Conservation (phyloP, 2,329 filamentous ascomycete genomes). For the Fusarium albosuccineum region DNA sequence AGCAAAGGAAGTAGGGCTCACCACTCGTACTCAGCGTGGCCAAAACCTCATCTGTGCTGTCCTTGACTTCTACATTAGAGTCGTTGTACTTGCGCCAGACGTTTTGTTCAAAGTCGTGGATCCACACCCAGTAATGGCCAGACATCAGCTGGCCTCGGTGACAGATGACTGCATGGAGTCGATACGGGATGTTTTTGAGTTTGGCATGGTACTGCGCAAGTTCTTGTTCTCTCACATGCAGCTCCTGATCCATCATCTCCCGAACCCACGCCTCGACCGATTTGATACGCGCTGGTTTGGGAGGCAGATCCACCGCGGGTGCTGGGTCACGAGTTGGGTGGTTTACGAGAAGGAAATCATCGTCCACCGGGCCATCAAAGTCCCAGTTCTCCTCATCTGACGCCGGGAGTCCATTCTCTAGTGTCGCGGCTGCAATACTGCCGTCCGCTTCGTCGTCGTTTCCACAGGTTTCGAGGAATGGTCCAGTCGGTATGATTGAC, state of each 20-base stretch:
- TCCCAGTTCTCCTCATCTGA: slow-evolving; percentile 50
- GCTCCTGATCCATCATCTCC: slow-evolving; percentile 62
- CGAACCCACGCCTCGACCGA: slow-evolving; percentile 48
- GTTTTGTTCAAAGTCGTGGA: slow-evolving; percentile 85
- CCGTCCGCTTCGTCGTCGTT: neutral
- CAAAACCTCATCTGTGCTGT: slow-evolving; percentile 77
- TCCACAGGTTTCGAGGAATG: slow-evolving; percentile 46
- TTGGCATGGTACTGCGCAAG: slow-evolving; percentile 56
- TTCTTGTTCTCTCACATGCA: slow-evolving; percentile 45
- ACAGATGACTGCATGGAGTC: slow-evolving; percentile 92
- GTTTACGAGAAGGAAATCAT: slow-evolving; percentile 51
- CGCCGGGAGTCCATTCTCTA: slow-evolving; percentile 5
- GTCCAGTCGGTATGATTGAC: slow-evolving; percentile 42
- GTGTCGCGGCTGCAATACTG: neutral
- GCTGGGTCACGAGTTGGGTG: slow-evolving; percentile 18
- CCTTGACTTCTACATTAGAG: slow-evolving; percentile 77
- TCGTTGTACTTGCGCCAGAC: slow-evolving; percentile 98
- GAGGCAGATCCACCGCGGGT: neutral
- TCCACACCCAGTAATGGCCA: slow-evolving; percentile 98
- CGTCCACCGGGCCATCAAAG: slow-evolving; percentile 55
- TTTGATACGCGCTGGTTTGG: slow-evolving; percentile 31
- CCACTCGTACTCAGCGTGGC: slow-evolving; percentile 74
- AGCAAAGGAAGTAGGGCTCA: slow-evolving; percentile 87
- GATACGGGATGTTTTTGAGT: slow-evolving; percentile 77
- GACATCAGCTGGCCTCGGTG: slow-evolving; percentile 80